phyloP scores from a whole-genome alignment of 2,329 filamentous ascomycete genomes.

The Plectosphaerella sp. region DNA sequence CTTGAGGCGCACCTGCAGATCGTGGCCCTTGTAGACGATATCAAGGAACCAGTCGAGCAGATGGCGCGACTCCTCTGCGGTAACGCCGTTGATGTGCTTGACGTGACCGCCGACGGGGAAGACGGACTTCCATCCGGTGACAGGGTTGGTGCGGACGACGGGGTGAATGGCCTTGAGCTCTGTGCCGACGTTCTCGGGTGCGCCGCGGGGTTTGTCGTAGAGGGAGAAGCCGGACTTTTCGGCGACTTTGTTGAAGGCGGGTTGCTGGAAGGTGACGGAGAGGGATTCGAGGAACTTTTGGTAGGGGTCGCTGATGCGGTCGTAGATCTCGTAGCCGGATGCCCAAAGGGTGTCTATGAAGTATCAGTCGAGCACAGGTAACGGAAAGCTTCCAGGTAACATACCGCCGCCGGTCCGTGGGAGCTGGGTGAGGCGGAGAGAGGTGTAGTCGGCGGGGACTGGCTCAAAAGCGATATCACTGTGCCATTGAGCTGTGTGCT shows the following conservation, averaged over 20 bases:
- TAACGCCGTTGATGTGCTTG: slow-evolving; percentile 37
- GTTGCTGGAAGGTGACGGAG: slow-evolving; percentile 39
- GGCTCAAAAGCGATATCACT: slow-evolving; percentile 59
- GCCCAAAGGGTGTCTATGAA: slow-evolving; percentile 54
- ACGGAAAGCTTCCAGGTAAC: neutral
- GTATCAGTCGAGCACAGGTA: neutral
- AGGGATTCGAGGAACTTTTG: slow-evolving; percentile 47
- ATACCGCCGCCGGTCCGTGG: slow-evolving; percentile 46
- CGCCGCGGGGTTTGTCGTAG: slow-evolving; percentile 27
- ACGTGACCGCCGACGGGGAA: slow-evolving; percentile 36
- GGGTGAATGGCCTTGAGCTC: slow-evolving; percentile 47
- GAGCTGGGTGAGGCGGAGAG: slow-evolving; percentile 51
- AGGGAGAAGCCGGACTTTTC: slow-evolving; percentile 22
- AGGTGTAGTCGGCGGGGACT: slow-evolving; percentile 55
- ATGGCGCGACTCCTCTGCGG: slow-evolving; percentile 33
- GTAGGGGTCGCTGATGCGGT: slow-evolving; percentile 46
- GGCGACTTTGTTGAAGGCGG: slow-evolving; percentile 31
- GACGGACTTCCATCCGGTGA: slow-evolving; percentile 54
- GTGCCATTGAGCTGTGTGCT: slow-evolving; percentile 28
- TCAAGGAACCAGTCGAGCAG: slow-evolving; percentile 36
- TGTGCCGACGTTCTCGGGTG: slow-evolving; percentile 39
- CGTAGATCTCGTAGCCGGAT: slow-evolving; percentile 57
- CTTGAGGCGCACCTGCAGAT: slow-evolving; percentile 42
- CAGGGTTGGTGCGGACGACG: slow-evolving; percentile 56
- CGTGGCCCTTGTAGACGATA: slow-evolving; percentile 40